Base-by-base conservation (phyloP, 441 rosid genomes). In the Pelargonium fulgidum region DNA sequence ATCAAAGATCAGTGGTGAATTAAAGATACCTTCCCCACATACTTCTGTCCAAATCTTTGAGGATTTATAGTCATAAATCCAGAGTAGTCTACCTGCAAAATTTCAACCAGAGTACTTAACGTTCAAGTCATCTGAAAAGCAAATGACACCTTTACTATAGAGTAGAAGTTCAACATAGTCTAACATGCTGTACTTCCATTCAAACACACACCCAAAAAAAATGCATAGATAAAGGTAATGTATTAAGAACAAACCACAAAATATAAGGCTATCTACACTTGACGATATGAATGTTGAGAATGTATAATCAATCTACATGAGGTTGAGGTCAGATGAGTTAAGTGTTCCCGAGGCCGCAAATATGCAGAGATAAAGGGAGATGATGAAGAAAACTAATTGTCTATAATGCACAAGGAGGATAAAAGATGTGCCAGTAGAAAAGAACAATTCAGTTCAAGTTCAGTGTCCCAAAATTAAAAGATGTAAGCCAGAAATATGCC, bases 61-160 rank as follows among this genome's bases (percentile, higher is more conserved):
- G 99, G 97, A 87, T 94, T 94, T 82, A 94, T 90, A 45, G 99
- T 94, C 97, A 91, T 94, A 76, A 87, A 94, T 64, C 97, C 99
- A 42, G 99, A 91, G 85, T 94, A 94, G 77, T 94, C 99, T 63
- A 91, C 97, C 97, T 91, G 86, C 68, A 63, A 81, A 70, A 72
- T 61, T 61, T 26, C 68, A 75, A 74, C 26, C 69, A 20, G 26
- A 76, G 48, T 75, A 64, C 65, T 56, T 22, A 74, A 69, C 11
- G 69, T 62, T 29, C 66, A 59, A 48, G 16, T 36, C 42, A 52
- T 56, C 33, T 3, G 26, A 36, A 14, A 63, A 52, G 24, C 42
- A 42, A 58, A 29, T 33, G 13, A 70, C 17, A 52, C 45, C 63
- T 22, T 66, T 24, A 14, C 64, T 24, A 61, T 61, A 12, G 33